Evolutionary conservation across 805 yeast genomes (phyloP), one percentile per base, ranked within the genome.

Genomic region (Yarrowia bubula): DNA sequence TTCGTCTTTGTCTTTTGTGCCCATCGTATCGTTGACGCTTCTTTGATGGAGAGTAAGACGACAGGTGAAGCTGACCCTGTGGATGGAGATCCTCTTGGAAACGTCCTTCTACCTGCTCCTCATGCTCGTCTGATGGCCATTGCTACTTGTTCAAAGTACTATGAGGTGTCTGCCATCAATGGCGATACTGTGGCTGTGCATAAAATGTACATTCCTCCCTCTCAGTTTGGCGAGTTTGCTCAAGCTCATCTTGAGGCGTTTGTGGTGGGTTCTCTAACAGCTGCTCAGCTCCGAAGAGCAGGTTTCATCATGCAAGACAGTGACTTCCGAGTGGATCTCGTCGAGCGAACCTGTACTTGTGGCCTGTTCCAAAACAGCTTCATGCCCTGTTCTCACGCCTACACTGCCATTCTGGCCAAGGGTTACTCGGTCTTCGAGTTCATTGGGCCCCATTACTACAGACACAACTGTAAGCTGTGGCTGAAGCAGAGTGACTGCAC

Each of bases 201-300:
- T 31, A 55, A 55, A 13, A 55, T 55, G 61, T 55, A 55, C 47
- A 15, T 55, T 22, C 61, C 61, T 2, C 61, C 61, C 13, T 39
- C 61, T n/a, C 61, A 55, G 47, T 55, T 55, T 55, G 61, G 47
- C 28, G 61, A 55, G 47, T 55, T 55, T 41, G 61, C 61, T 8
- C 61, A 55, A 31, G 61, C 46, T 7, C 61, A 55, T 38, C 61
- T 55, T 28, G 61, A 55, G 47, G 61, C 61, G 37, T 55, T 55
- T 55, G 61, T 41, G 17, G 61, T 55, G 14, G 61, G 61, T 2
- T 39, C 61, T 4, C n/a, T 55, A 39, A 55, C 47, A 0, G 61
- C 61, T 6, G 47, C 61, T 1, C 61, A 55, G 47, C 47, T 55
- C 13, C 28, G 61, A 31, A 3, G 61, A 11, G 61, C 61, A 1